Base-by-base conservation (phyloP, 768 basidiomycete genomes). In the Pleurotus giganteus region DNA sequence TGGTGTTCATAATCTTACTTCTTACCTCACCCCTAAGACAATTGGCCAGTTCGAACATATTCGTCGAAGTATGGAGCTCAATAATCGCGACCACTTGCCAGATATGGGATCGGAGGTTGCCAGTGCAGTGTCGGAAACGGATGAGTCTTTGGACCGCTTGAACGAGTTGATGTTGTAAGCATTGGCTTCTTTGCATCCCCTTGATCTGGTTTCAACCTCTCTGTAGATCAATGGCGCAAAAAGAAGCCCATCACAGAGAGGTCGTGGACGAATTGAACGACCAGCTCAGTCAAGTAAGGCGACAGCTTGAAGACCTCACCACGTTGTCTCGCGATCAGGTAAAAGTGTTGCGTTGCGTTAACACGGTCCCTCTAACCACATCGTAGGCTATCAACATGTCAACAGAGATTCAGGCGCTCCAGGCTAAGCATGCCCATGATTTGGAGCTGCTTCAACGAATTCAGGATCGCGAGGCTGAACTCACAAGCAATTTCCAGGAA, bases 131-230 rank as follows among this genome's bases (percentile, higher is more conserved):
- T 76, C 80, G 5, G 85, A 86, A 36, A 63, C 73, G 24, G 88
- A 90, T 54, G 90, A 89, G 63, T 85, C 87, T 7, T 72, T 93
- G 50, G 86, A 85, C 57, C 78, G 89, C 52, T 74, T 97, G 32
- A 94, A 96, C 62, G 92, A 95, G 62, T 81, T 98, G 13, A 96
- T 98, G 93, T 75, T 88, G 91, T 95, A 64, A 63, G 91, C 73
- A 11, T 53, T 60, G 54, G 39, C 42, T 29, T 42, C 27, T 52
- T 44, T 23, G 27, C 31, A 28, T 37, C 3, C 7, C 21, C 42
- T 57, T 37, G 47, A 43, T 42, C 24, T 57, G 55, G n/a, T n/a
- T n/a, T 31, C 63, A 56, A 41, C 57, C 57, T 8, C 36, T 26
- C 7, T 43, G 42, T 62, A 97, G 94, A 59, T 92, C 96, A 2